phyloP scores from a whole-genome alignment of 176 grass and related monocot species.

The Rhynchospora tenuis region DNA sequence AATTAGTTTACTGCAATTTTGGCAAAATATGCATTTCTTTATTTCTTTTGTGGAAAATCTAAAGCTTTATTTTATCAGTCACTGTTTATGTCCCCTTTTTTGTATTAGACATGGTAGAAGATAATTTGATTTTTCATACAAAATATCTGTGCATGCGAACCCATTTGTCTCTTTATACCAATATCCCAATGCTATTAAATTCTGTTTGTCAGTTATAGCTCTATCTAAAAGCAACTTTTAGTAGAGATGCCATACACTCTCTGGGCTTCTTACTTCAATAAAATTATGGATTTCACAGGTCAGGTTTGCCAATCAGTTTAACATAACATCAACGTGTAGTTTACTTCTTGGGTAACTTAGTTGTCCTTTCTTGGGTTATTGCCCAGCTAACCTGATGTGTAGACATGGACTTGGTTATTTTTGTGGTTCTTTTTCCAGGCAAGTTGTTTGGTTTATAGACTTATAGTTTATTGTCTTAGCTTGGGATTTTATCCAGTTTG shows the following conservation, averaged over 20 bases:
- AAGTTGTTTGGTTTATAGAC: neutral
- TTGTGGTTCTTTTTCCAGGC: neutral
- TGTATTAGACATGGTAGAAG: neutral
- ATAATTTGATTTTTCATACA: neutral
- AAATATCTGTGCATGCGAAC: neutral
- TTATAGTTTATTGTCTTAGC: neutral
- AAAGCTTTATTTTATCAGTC: neutral
- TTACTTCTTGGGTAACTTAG: neutral
- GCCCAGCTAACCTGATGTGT: neutral
- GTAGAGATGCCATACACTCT: neutral
- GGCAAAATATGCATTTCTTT: neutral
- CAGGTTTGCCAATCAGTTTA: neutral
- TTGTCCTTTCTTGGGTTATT: neutral
- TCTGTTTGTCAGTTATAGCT: neutral
- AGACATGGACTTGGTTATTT: neutral
- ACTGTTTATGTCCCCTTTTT: neutral
- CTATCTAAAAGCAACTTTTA: neutral
- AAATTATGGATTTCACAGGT: neutral
- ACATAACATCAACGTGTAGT: neutral
- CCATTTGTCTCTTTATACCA: neutral
- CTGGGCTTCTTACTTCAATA: neutral
- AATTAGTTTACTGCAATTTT: slow-evolving; percentile 26
- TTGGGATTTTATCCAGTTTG: neutral
- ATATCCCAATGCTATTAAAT: neutral
- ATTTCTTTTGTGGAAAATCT: slow-evolving; percentile 2